Percentiles rank a stretch among this genome's conserved stretches.
These are phyloP conservation scores for Chlorella sp. DNA, from an alignment of 139 green algal species.

Conservation along the genomic window DNA sequence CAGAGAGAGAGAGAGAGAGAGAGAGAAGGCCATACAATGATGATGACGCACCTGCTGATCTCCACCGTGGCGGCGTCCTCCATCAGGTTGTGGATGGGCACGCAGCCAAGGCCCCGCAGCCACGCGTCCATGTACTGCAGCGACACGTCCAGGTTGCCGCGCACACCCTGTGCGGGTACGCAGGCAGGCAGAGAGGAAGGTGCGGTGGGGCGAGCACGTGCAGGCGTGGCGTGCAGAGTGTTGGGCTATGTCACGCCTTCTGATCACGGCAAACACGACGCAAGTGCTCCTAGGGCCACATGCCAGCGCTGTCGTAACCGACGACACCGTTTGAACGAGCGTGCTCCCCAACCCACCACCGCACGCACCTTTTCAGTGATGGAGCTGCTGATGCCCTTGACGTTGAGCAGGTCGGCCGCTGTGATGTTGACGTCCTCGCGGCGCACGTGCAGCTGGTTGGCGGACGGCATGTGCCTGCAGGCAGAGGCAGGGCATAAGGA, in stretches of 20 bases:
- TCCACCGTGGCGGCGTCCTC: conserved; percentile 89
- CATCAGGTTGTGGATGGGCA: conserved; percentile 88
- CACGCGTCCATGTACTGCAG: conserved; percentile 83
- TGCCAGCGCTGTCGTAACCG: too few species aligned
- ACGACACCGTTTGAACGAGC: too few species aligned
- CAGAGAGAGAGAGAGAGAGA: too few species aligned
- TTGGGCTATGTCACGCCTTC: too few species aligned
- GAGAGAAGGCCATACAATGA: too few species aligned
- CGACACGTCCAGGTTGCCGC: conserved; percentile 61
- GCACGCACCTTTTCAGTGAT: conserved; percentile 53
- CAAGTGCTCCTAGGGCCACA: too few species aligned
- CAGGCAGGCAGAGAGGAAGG: not conserved
- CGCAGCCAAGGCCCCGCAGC: conserved; percentile 77
- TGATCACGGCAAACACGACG: too few species aligned
- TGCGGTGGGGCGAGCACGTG: not conserved
- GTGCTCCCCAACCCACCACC: too few species aligned
- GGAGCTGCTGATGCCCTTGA: conserved; percentile 19
- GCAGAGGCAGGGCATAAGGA: conserved; percentile 52
- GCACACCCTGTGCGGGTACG: conserved; percentile 31
- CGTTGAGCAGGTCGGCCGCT: conserved; percentile 52
- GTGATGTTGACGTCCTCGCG: conserved; percentile 59
- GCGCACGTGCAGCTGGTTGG: conserved; percentile 67
- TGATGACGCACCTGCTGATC: conserved; percentile 62
- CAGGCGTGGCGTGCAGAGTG: not conserved
- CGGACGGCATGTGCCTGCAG: conserved; percentile 61